These are phyloP conservation scores for Tylopilus felleus DNA, from an alignment of 768 basidiomycete genomes.

Conservation along the genomic window DNA sequence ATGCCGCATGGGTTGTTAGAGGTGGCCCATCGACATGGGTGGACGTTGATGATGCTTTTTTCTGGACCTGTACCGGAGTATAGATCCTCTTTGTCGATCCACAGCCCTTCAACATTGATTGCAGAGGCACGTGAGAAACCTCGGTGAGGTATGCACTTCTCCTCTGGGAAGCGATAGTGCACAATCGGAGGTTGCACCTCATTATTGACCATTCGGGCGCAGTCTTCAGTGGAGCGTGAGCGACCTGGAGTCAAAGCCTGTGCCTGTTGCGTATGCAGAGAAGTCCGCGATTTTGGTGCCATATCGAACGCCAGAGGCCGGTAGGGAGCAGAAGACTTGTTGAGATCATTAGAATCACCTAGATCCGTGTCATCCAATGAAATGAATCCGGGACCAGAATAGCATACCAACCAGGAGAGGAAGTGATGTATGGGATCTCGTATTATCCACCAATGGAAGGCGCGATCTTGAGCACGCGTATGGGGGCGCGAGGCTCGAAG, in stretches of 20 bases:
- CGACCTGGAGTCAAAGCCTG: neutral
- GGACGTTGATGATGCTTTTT: neutral
- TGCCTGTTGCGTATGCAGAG: neutral
- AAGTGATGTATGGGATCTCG: neutral
- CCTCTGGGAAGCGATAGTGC: neutral
- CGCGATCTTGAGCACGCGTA: neutral
- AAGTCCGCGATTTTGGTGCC: neutral
- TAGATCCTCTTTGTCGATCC: constrained; percentile 8
- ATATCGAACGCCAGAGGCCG: neutral
- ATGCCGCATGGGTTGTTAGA: constrained; percentile 3
- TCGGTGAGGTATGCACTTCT: neutral
- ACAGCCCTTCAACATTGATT: neutral
- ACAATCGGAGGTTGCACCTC: neutral
- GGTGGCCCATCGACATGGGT: constrained; percentile 8
- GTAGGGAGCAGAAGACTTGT: neutral
- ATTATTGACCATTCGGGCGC: neutral
- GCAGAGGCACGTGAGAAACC: neutral
- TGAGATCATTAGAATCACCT: neutral
- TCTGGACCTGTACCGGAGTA: neutral
- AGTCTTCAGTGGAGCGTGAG: neutral
- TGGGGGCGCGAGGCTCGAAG: neutral
- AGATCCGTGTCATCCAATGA: neutral
- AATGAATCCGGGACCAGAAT: neutral
- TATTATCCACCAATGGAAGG: neutral
- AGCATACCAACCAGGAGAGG: neutral